These are phyloP conservation scores for Chimonanthus salicifolius DNA, from an alignment of 164 flowering plant genomes.

Conservation along the genomic window DNA sequence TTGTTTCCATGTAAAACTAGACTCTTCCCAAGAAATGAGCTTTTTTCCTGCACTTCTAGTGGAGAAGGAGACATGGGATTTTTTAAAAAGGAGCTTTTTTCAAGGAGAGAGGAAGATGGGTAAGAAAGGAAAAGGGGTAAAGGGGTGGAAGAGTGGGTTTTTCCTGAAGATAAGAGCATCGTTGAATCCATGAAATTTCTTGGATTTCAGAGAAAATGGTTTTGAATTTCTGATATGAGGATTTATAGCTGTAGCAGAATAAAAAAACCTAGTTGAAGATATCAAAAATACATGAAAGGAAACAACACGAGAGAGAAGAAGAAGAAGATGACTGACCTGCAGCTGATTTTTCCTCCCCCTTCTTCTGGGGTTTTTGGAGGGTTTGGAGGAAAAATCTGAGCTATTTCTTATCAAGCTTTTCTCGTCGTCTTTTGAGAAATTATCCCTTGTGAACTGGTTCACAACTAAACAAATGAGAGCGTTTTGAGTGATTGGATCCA, in stretches of 20 bases:
- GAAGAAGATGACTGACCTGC: neutral
- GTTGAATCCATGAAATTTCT: constrained; percentile 38
- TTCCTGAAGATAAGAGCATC: constrained; percentile 28
- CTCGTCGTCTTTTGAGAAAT: too few species aligned
- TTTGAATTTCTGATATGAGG: neutral
- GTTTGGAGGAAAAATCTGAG: neutral
- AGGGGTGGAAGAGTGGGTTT: constrained; percentile 26
- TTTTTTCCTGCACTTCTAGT: constrained; percentile 17
- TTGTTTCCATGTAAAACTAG: constrained; percentile 28
- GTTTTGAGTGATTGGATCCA: too few species aligned
- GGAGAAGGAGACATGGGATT: constrained; percentile 26
- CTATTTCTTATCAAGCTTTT: too few species aligned
- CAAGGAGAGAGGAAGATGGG: constrained; percentile 30
- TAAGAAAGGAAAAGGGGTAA: constrained; percentile 38
- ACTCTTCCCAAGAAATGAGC: constrained; percentile 47
- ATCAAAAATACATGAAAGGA: neutral
- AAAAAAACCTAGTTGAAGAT: too few species aligned
- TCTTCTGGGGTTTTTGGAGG: neutral
- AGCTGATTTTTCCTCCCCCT: neutral
- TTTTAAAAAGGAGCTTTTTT: constrained; percentile 24
- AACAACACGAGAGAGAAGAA: too few species aligned
- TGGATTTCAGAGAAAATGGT: neutral
- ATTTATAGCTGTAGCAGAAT: neutral
- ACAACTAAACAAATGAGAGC: too few species aligned
- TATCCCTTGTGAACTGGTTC: too few species aligned